phyloP scores from a whole-genome alignment of 192 early-diverging fungal genomes.

The Entomortierella beljakovae region DNA sequence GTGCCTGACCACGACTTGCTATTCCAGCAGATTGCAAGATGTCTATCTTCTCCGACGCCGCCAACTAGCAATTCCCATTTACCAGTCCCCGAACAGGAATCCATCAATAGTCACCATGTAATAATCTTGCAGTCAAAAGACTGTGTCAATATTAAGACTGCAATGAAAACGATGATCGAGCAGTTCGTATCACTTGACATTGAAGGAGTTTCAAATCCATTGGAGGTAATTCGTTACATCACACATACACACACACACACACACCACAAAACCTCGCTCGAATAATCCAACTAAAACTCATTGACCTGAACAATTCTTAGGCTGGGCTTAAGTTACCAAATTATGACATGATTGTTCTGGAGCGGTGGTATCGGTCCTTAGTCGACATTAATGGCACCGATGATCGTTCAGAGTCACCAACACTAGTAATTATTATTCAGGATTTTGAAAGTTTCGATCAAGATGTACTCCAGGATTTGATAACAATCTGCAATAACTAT shows the following conservation, averaged over 20 bases:
- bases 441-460: slow-evolving; percentile 90
- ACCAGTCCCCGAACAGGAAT: background rate
- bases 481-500: slow-evolving; percentile 80
- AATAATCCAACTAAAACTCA: no score
- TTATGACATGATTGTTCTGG: slow-evolving; percentile 77
- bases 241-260: slow-evolving; percentile 1
- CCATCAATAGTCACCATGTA: slow-evolving; percentile 54
- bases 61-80: background rate
- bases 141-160: slow-evolving; percentile 70
- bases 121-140: slow-evolving; percentile 77
- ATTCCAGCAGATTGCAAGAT: slow-evolving; percentile 70
- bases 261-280: no score
- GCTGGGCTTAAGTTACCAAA: slow-evolving; percentile 52
- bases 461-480: slow-evolving; percentile 77
- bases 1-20: slow-evolving; percentile 80
- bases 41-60: slow-evolving; percentile 35
- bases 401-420: slow-evolving; percentile 19
- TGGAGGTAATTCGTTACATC: slow-evolving; percentile 40
- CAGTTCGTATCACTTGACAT: slow-evolving; percentile 65
- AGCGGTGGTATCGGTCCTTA: slow-evolving; percentile 71
- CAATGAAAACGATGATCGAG: slow-evolving; percentile 75
- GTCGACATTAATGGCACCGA: background rate
- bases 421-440: slow-evolving; percentile 81
- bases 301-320: no score
- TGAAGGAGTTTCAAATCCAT: slow-evolving; percentile 28